phyloP scores from a whole-genome alignment of 495 filamentous ascomycete genomes.

The Podospora sp. region DNA sequence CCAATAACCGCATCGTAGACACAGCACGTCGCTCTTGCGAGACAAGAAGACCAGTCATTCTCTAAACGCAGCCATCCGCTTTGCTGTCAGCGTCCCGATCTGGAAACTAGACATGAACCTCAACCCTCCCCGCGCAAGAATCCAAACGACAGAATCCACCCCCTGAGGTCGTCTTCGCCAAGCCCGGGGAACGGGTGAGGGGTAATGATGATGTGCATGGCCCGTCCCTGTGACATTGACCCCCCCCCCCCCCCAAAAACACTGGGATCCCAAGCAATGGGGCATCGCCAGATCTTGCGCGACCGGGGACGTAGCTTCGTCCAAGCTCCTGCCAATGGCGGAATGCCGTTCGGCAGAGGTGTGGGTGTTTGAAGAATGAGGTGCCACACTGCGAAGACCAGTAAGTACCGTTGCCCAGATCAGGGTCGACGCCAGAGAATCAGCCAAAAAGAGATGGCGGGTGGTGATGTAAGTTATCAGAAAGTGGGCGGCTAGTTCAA shows the following conservation, averaged over 20 bases:
- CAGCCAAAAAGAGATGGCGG: conserved; percentile 5
- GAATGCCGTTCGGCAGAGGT: background rate
- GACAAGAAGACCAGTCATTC: background rate
- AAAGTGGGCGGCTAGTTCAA: conserved; percentile 3
- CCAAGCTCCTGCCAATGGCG: conserved; percentile 14
- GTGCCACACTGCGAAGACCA: background rate
- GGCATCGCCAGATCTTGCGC: conserved; percentile 15
- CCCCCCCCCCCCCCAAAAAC: background rate
- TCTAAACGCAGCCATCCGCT: background rate
- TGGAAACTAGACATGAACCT: background rate
- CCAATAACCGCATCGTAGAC: conserved; percentile 3
- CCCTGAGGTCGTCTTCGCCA: conserved; percentile 7
- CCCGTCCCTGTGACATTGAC: conserved; percentile 13
- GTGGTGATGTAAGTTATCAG: too few relatives aligned
- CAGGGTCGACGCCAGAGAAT: background rate
- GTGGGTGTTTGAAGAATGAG: background rate
- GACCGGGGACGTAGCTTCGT: conserved; percentile 4
- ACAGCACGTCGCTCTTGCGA: background rate
- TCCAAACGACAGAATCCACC: background rate
- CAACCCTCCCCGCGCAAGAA: background rate
- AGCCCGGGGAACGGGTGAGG: conserved; percentile 13
- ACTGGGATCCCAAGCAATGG: conserved; percentile 13
- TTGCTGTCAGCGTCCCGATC: background rate
- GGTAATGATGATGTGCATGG: conserved; percentile 15
- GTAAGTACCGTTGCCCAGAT: too few relatives aligned